phyloP scores from a whole-genome alignment of 495 filamentous ascomycete species.

The Xylaria grammica region DNA sequence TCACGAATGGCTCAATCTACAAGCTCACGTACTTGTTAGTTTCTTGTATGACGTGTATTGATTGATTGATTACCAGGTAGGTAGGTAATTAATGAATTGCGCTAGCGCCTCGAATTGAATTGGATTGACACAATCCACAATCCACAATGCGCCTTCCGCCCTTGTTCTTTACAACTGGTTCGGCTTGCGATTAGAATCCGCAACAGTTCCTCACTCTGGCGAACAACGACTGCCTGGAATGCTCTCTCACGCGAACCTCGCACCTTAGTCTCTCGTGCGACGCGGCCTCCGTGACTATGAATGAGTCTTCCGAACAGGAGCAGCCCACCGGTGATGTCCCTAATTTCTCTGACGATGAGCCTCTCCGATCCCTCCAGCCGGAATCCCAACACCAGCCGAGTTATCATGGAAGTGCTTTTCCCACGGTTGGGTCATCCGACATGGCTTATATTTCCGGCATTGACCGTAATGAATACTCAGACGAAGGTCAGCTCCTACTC shows the following conservation, averaged over 20 bases:
- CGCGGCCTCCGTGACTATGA: constrained; percentile 14
- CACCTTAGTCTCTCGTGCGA: constrained; percentile 12
- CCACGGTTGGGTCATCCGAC: constrained; percentile 27
- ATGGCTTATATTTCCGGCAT: constrained; percentile 18
- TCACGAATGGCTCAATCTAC: not conserved
- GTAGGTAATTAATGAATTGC: no score
- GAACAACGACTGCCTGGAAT: constrained; percentile 16
- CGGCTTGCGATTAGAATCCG: constrained; percentile 24
- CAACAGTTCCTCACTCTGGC: constrained; percentile 13
- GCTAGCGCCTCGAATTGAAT: constrained; percentile 3
- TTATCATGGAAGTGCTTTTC: constrained; percentile 55
- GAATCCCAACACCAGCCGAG: constrained; percentile 20
- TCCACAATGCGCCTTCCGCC: constrained; percentile 24
- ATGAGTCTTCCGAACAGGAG: not conserved
- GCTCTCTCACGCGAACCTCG: constrained; percentile 3
- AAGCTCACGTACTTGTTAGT: not conserved
- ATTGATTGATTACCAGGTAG: not conserved
- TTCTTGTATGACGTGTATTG: not conserved
- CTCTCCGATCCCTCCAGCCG: not conserved
- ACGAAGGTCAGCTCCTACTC: constrained; percentile 61
- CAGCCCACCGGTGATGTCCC: constrained; percentile 12
- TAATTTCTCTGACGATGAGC: constrained; percentile 18
- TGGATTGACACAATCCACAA: not conserved
- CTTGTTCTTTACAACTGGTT: constrained; percentile 17
- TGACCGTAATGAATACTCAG: constrained; percentile 53